A percentile compares a stretch with the other conserved stretches of the same genome.
These are phyloP conservation scores for Cystobasidium slooffiae DNA, from an alignment of 1,284 basidiomycete species.

Conservation along the genomic window DNA sequence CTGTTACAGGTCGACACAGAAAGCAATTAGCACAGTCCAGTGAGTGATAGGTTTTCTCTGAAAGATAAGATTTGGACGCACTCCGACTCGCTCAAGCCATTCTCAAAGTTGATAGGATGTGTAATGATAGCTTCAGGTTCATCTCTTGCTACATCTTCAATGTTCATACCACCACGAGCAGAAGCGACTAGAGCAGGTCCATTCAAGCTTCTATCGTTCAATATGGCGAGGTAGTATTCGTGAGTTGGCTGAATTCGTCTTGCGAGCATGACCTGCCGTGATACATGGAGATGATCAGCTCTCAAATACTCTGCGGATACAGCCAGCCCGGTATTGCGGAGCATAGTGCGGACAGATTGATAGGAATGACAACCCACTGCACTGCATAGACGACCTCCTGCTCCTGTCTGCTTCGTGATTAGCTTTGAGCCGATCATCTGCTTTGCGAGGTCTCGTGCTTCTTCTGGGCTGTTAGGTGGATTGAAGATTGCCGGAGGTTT, in stretches of 20 bases:
- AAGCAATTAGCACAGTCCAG: neutral
- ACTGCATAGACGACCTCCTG: constrained; percentile 89
- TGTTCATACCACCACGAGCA: constrained; percentile 70
- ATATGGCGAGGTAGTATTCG: constrained; percentile 97
- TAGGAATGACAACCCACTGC: constrained; percentile 64
- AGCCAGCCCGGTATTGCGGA: neutral
- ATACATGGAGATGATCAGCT: neutral
- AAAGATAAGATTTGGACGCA: constrained; percentile 24
- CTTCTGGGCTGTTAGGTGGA: constrained; percentile 68
- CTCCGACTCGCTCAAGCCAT: constrained; percentile 74
- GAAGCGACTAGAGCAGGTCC: constrained; percentile 94
- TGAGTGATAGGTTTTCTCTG: neutral
- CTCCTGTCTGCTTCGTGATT: constrained; percentile 99
- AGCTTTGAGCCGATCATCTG: constrained; percentile 96
- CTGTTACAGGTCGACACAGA: neutral
- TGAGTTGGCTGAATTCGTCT: constrained; percentile 91
- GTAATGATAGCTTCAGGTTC: constrained; percentile 96
- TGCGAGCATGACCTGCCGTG: constrained; percentile 87
- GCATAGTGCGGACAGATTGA: neutral
- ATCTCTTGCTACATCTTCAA: constrained; percentile 99
- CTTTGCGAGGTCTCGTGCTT: constrained; percentile 82
- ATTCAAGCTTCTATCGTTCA: constrained; percentile 90
- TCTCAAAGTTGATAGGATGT: constrained; percentile 85
- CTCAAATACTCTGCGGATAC: too few relatives aligned
- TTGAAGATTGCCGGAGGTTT: neutral